Evolutionary conservation across 495 filamentous ascomycete species (phyloP).

Genomic region (Aspergillus incahuasiensis): DNA sequence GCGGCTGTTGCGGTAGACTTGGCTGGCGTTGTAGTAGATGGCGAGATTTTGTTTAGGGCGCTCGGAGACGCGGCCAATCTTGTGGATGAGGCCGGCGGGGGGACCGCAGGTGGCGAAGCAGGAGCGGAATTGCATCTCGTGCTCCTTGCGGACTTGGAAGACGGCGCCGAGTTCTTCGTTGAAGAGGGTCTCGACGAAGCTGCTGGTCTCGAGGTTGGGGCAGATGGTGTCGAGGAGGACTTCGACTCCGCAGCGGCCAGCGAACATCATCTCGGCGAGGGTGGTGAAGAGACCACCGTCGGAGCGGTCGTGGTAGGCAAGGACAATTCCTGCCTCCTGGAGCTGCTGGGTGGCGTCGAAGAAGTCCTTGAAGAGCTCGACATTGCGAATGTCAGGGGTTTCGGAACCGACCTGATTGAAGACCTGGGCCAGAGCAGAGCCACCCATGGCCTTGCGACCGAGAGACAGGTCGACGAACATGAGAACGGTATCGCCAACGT

Average conservation of each 20-base stretch:
- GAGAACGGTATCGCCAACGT: constrained; percentile 84
- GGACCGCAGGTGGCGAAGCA: constrained; percentile 93
- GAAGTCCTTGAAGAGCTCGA: constrained; percentile 80
- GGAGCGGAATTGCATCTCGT: constrained; percentile 78
- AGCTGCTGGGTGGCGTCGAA: constrained; percentile 85
- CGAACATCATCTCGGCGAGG: constrained; percentile 96
- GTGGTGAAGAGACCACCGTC: constrained; percentile 93
- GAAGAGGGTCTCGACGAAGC: constrained; percentile 76
- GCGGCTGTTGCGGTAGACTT: constrained; percentile 65
- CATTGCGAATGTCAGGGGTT: constrained; percentile 78
- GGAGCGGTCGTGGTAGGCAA: constrained; percentile 92
- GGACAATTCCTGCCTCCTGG: constrained; percentile 79
- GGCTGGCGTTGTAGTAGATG: constrained; percentile 62
- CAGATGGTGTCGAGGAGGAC: constrained; percentile 74
- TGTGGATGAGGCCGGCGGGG: constrained; percentile 70
- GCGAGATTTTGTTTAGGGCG: constrained; percentile 71
- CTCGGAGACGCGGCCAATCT: constrained; percentile 70
- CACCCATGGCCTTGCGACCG: constrained; percentile 75
- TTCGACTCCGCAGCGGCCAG: constrained; percentile 84
- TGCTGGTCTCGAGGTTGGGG: constrained; percentile 47
- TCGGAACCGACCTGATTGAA: constrained; percentile 82
- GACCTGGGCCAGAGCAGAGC: constrained; percentile 88
- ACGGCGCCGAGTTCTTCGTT: constrained; percentile 97
- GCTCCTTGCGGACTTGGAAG: constrained; percentile 83
- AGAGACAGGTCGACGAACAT: constrained; percentile 87